These are phyloP conservation scores for Podaxis sp. DNA, from an alignment of 768 basidiomycete species.

Conservation along the genomic window DNA sequence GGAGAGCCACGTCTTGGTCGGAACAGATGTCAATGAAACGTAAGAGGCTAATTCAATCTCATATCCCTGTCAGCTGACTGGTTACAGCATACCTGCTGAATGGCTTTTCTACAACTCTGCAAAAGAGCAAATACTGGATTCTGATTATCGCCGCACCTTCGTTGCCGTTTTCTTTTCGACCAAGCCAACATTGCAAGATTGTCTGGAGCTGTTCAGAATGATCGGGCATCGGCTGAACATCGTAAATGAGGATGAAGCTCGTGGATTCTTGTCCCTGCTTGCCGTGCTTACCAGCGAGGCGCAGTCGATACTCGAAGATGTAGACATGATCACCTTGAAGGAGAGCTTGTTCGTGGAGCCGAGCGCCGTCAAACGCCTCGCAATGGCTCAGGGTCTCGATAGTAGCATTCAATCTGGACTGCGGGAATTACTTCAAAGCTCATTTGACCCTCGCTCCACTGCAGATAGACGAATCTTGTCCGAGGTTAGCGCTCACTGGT, in stretches of 20 bases:
- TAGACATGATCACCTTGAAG: constrained; percentile 34
- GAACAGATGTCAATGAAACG: neutral
- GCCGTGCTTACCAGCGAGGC: constrained; percentile 30
- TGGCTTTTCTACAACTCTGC: constrained; percentile 8
- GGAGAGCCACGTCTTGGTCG: neutral
- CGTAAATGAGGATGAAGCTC: constrained; percentile 16
- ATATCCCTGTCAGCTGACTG: neutral
- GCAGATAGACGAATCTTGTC: constrained; percentile 37
- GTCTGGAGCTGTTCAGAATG: constrained; percentile 16
- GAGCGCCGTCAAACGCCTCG: constrained; percentile 28
- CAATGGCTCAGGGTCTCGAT: constrained; percentile 27
- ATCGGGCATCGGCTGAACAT: constrained; percentile 7
- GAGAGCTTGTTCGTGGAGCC: constrained; percentile 31
- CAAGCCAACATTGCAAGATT: neutral
- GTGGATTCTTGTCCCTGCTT: constrained; percentile 33
- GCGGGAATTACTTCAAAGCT: constrained; percentile 30
- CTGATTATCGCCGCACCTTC: constrained; percentile 1
- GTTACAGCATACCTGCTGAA: neutral
- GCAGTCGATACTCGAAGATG: constrained; percentile 19
- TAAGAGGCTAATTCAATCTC: neutral
- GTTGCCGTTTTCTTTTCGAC: neutral
- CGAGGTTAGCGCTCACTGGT: constrained; percentile 42
- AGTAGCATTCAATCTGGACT: constrained; percentile 38
- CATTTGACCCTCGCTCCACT: constrained; percentile 30
- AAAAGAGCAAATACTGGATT: constrained; percentile 1